These are phyloP conservation scores for Blastobotrys illinoisensis DNA, from an alignment of 1,139 yeast genomes.

Conservation along the genomic window DNA sequence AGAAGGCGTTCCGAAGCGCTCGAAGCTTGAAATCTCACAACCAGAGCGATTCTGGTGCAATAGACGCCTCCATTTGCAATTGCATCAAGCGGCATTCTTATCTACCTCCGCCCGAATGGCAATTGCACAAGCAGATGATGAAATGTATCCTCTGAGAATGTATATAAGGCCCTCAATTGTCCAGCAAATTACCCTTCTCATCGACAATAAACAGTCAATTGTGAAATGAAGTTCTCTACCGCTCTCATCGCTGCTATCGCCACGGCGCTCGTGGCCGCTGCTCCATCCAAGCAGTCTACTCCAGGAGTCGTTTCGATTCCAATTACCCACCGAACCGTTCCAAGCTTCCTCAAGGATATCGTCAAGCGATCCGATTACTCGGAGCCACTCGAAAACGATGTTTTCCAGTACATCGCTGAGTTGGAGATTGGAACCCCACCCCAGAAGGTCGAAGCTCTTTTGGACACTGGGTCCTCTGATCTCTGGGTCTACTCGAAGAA, in stretches of 20 bases:
- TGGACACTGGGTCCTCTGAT: slow-evolving; percentile 49
- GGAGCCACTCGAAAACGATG: slow-evolving; percentile 16
- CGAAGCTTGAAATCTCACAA: neutral
- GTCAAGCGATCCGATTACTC: neutral
- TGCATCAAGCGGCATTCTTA: neutral
- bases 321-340: neutral
- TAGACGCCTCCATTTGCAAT: neutral
- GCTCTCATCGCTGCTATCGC: slow-evolving; percentile 3
- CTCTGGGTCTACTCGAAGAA: slow-evolving; percentile 47
- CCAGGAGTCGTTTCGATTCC: slow-evolving; percentile 1
- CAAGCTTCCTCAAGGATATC: neutral
- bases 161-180: neutral
- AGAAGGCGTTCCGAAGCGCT: neutral
- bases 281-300: neutral
- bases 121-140: neutral
- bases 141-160: neutral
- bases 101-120: neutral
- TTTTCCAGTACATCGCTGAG: slow-evolving; percentile 34
- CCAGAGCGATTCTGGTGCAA: neutral
- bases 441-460: slow-evolving; percentile 31
- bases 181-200: neutral
- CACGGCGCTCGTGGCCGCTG: neutral
- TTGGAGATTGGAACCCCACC: slow-evolving; percentile 37
- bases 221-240: slow-evolving; percentile 4
- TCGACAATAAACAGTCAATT: neutral